Evolutionary conservation across 2,329 filamentous ascomycete species (phyloP).

Genomic region (Bipolaris gigantea): DNA sequence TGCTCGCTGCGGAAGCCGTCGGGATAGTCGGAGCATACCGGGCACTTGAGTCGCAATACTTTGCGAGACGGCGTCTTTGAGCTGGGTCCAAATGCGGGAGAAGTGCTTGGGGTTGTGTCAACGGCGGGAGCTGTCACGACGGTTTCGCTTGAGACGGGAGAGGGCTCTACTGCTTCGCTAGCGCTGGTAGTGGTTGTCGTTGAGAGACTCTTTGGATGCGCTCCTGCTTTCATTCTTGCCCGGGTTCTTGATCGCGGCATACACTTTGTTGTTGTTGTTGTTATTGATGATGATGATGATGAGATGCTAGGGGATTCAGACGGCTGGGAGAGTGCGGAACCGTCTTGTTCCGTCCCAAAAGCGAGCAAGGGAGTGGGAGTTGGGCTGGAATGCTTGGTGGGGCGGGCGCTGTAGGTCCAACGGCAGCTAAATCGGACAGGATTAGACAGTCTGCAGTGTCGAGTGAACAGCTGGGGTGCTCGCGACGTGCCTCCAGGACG

Average conservation of each 20-base stretch:
- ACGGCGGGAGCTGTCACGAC: constrained; percentile 32
- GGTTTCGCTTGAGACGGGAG: constrained; percentile 32
- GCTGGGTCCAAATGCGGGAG: constrained; percentile 35
- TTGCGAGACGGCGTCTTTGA: constrained; percentile 38
- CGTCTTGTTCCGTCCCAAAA: constrained; percentile 12
- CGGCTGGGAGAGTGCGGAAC: constrained; percentile 17
- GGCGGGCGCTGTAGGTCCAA: constrained; percentile 30
- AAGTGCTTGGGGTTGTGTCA: constrained; percentile 34
- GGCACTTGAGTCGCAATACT: constrained; percentile 54
- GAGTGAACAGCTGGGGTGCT: constrained; percentile 23
- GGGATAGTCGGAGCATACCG: constrained; percentile 69
- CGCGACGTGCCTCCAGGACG: constrained; percentile 28
- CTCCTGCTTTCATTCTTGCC: constrained; percentile 41
- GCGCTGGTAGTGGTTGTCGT: constrained; percentile 24
- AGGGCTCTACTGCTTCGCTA: constrained; percentile 30
- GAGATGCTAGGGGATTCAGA: constrained; percentile 10
- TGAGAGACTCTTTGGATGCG: constrained; percentile 26
- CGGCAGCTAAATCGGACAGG: constrained; percentile 33
- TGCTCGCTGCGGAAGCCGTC: constrained; percentile 85
- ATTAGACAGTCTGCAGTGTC: constrained; percentile 18
- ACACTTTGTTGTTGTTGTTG: constrained; percentile 20
- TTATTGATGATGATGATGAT: too few relatives aligned
- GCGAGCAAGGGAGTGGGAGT: constrained; percentile 21
- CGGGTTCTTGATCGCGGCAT: constrained; percentile 42
- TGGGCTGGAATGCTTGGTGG: constrained; percentile 33